Conservation (phyloP, 2,329 filamentous ascomycete species). For the Venturia oleaginea region DNA sequence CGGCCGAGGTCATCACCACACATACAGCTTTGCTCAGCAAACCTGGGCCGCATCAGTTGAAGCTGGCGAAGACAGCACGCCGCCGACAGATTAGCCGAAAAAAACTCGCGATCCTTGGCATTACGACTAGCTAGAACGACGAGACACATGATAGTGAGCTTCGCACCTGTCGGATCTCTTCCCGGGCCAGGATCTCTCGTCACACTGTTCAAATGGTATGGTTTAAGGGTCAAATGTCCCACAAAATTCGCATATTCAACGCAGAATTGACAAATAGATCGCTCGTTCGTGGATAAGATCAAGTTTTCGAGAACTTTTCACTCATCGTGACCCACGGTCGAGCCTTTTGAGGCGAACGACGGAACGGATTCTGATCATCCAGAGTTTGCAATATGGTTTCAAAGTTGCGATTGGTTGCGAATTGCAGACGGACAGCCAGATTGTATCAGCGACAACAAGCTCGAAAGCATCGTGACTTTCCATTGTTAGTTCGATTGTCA, state of each 20-base stretch:
- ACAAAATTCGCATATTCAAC: background rate
- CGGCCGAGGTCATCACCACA: background rate
- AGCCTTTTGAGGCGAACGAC: background rate
- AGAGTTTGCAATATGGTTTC: background rate
- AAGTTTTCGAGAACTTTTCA: background rate
- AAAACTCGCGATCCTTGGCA: conserved; percentile 4
- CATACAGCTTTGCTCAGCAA: background rate
- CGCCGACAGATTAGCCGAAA: background rate
- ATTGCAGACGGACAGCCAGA: background rate
- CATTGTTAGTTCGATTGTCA: background rate
- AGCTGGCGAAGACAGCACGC: background rate
- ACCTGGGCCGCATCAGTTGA: background rate
- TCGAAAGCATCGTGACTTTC: background rate
- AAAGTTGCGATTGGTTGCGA: background rate
- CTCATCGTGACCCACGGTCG: background rate
- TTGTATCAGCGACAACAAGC: background rate
- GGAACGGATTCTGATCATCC: background rate
- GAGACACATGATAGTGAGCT: background rate
- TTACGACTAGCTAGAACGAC: background rate
- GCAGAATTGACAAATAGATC: background rate
- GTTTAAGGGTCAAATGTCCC: background rate
- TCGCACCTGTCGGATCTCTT: background rate
- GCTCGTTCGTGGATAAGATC: background rate
- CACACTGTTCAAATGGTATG: background rate
- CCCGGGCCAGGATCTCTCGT: background rate